These are phyloP conservation scores for Bacterosira constricta DNA, from an alignment of 108 stramenopile species.

Conservation along the genomic window DNA sequence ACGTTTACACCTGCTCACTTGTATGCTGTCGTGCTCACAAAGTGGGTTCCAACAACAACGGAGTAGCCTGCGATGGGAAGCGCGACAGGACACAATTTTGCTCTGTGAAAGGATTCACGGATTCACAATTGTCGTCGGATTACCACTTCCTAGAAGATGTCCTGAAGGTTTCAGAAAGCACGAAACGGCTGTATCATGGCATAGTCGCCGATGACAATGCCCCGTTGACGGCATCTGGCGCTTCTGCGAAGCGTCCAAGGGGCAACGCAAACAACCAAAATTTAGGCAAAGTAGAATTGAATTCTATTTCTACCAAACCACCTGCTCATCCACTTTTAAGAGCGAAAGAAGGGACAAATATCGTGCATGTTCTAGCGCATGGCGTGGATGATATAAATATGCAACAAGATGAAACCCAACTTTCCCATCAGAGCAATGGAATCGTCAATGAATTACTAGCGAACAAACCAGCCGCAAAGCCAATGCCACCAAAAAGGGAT, in stretches of 20 bases:
- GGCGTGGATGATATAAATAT: constrained; percentile 16
- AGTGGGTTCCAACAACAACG: not conserved
- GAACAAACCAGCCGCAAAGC: not conserved
- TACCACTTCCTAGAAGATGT: constrained; percentile 84
- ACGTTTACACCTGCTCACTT: constrained; percentile 63
- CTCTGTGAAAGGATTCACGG: constrained; percentile 48
- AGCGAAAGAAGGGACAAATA: constrained; percentile 23
- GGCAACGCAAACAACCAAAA: not conserved
- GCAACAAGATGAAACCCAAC: not conserved
- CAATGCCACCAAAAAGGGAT: not conserved
- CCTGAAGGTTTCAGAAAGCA: constrained; percentile 44
- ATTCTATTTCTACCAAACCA: constrained; percentile 4
- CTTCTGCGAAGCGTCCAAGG: constrained; percentile 14
- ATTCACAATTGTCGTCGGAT: constrained; percentile 65
- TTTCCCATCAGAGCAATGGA: not conserved
- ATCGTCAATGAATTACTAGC: constrained; percentile 13
- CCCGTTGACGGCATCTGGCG: not conserved
- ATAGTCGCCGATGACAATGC: constrained; percentile 14
- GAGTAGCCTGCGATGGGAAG: constrained; percentile 63
- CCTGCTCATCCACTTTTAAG: constrained; percentile 35
- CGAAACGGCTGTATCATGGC: constrained; percentile 51
- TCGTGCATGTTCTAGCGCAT: constrained; percentile 16
- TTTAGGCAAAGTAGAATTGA: constrained; percentile 1
- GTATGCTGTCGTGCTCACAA: constrained; percentile 66
- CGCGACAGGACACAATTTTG: constrained; percentile 63